phyloP scores from a whole-genome alignment of 169 alveolate genomes.

The Plasmodium vinckei region DNA sequence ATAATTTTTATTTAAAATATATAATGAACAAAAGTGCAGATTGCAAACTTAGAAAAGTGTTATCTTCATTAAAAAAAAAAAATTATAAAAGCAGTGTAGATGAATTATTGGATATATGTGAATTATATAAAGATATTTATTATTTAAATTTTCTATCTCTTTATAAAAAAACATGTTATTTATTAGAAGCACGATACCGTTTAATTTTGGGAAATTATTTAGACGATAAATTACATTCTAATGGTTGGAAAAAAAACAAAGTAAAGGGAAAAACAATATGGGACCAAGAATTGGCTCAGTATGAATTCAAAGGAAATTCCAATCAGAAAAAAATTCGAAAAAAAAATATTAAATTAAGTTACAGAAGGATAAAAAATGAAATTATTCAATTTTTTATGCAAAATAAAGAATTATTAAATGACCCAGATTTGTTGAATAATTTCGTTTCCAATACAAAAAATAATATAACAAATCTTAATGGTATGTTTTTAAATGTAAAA shows the following conservation, averaged over 20 bases:
- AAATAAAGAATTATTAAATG: neutral
- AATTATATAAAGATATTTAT: slow-evolving; percentile 24
- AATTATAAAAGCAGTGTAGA: slow-evolving; percentile 8
- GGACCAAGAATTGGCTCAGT: too few species aligned
- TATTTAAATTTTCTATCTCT: slow-evolving; percentile 3
- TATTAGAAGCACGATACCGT: neutral
- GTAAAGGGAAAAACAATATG: neutral
- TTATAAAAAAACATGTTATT: slow-evolving; percentile 2
- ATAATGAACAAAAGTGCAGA: neutral
- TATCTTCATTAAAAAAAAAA: slow-evolving; percentile 4
- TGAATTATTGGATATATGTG: slow-evolving; percentile 2
- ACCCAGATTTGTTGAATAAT: too few species aligned
- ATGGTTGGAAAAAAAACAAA: neutral
- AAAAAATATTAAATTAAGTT: neutral
- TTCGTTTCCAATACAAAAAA: too few species aligned
- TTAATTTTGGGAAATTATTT: neutral
- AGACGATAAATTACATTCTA: neutral
- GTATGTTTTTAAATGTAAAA: neutral
- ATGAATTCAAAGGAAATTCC: too few species aligned
- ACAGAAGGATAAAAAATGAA: neutral
- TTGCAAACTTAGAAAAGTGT: neutral
- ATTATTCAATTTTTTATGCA: neutral
- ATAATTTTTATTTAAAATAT: slow-evolving; percentile 34
- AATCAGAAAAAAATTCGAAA: too few species aligned
- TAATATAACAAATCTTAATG: neutral